Percentiles rank a stretch among this genome's conserved stretches.
Conservation (phyloP, 1,284 basidiomycete species). For the Puccinia hordei region DNA sequence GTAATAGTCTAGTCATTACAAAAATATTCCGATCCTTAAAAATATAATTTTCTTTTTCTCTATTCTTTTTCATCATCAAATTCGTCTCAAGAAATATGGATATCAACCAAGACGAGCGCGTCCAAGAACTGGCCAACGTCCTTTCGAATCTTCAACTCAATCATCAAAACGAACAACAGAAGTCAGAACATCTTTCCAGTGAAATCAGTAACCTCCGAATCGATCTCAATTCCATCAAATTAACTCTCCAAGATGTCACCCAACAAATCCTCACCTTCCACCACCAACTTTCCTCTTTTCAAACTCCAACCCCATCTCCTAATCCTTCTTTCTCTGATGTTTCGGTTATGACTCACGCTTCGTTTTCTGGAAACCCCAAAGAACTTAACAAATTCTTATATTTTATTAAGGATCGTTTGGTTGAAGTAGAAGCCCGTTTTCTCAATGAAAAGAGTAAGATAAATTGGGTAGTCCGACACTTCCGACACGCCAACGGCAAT, state of each 20-base stretch:
- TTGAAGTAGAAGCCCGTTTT: not conserved
- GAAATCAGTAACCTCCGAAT: not conserved
- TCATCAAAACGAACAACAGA: not conserved
- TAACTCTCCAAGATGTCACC: not conserved
- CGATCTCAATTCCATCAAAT: not conserved
- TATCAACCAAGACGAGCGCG: too few relatives aligned
- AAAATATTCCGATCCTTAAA: too few relatives aligned
- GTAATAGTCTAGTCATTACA: too few relatives aligned
- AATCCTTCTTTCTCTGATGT: too few relatives aligned
- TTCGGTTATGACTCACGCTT: too few relatives aligned
- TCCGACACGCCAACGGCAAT: too few relatives aligned
- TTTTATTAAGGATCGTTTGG: not conserved
- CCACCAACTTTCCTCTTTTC: not conserved
- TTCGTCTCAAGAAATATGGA: too few relatives aligned
- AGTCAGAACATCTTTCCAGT: not conserved
- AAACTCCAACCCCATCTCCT: too few relatives aligned
- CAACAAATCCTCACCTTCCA: not conserved
- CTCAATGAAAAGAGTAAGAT: not conserved
- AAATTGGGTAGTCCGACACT: too few relatives aligned
- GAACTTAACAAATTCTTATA: conserved; percentile 4
- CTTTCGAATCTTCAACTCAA: not conserved
- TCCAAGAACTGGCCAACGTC: too few relatives aligned
- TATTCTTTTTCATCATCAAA: too few relatives aligned
- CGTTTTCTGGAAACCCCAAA: conserved; percentile 18
- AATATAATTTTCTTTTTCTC: too few relatives aligned